Percentiles rank a stretch among this genome's conserved stretches.
Evolutionary conservation across 352 stramenopile genomes (phyloP).

Genomic region (Phytophthora citricola): DNA sequence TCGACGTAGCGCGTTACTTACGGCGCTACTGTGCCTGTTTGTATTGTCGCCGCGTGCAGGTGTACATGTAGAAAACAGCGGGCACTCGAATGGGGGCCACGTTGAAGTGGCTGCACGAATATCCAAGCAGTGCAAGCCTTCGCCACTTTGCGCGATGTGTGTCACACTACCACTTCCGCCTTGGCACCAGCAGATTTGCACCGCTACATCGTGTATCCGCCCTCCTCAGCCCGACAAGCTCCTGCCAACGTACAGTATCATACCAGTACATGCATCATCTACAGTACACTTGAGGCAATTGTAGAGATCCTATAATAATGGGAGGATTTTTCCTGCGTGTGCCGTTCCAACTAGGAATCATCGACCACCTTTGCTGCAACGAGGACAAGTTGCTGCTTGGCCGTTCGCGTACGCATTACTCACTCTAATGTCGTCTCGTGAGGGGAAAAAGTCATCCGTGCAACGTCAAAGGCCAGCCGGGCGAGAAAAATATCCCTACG

Average conservation of each 20-base stretch:
- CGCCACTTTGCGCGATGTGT: slow-evolving; percentile 8
- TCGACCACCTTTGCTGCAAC: neutral
- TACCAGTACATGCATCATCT: too few relatives aligned
- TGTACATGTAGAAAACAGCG: slow-evolving; percentile 21
- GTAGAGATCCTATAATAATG: too few relatives aligned
- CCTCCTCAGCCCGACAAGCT: slow-evolving; percentile 11
- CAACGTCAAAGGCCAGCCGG: slow-evolving; percentile 21
- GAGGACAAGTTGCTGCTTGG: slow-evolving; percentile 26
- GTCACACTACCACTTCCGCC: slow-evolving; percentile 8
- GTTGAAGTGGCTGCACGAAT: slow-evolving; percentile 24
- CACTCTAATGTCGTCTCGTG: slow-evolving; percentile 18
- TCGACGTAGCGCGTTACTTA: slow-evolving; percentile 16
- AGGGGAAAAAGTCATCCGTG: slow-evolving; percentile 16
- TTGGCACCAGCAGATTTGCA: slow-evolving; percentile 18
- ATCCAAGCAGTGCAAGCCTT: slow-evolving; percentile 11
- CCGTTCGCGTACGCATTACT: slow-evolving; percentile 35
- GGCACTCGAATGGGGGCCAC: neutral
- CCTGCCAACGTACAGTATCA: neutral
- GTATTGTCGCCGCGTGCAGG: slow-evolving; percentile 24
- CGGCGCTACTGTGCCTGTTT: slow-evolving; percentile 24
- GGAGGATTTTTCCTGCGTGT: slow-evolving; percentile 2
- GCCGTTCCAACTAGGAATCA: slow-evolving; percentile 19
- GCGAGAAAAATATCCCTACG: slow-evolving; percentile 35
- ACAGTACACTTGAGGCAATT: too few relatives aligned
- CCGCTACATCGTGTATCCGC: slow-evolving; percentile 12